phyloP scores from a whole-genome alignment of 495 filamentous ascomycete species.

The Penicillium argentinense region DNA sequence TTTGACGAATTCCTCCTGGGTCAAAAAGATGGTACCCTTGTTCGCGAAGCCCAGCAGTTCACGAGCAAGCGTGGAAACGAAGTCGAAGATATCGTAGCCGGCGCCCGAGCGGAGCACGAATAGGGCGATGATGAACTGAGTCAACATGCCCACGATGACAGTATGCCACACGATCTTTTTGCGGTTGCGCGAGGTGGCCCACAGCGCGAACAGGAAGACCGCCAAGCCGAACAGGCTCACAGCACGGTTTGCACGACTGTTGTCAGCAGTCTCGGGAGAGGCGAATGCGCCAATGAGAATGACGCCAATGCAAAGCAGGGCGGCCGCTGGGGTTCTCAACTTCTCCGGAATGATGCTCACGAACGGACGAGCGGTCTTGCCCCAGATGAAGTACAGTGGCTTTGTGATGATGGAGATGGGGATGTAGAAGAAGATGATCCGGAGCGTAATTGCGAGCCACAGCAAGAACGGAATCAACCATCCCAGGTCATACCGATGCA shows the following conservation, averaged over 20 bases:
- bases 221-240: conserved; percentile 77
- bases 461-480: conserved; percentile 87
- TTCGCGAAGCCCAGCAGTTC: conserved; percentile 68
- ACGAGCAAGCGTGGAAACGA: conserved; percentile 70
- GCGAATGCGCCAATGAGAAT: conserved; percentile 76
- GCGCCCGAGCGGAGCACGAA: conserved; percentile 80
- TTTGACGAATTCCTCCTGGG: conserved; percentile 39
- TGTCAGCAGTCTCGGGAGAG: conserved; percentile 65
- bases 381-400: conserved; percentile 68
- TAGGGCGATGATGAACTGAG: conserved; percentile 82
- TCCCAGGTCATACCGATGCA: conserved; percentile 69
- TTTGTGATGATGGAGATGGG: conserved; percentile 62
- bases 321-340: conserved; percentile 58
- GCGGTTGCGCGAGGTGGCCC: conserved; percentile 67
- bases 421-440: conserved; percentile 71
- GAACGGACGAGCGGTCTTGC: conserved; percentile 54
- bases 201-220: conserved; percentile 68
- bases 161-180: conserved; percentile 64
- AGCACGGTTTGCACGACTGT: conserved; percentile 75
- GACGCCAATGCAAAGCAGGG: conserved; percentile 59
- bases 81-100: conserved; percentile 84
- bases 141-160: conserved; percentile 83
- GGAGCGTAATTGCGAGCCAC: conserved; percentile 71
- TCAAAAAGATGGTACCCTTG: conserved; percentile 71
- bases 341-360: conserved; percentile 59